Base-by-base conservation (phyloP, 2,329 filamentous ascomycete species). In the Ceratocystis alfenasii region DNA sequence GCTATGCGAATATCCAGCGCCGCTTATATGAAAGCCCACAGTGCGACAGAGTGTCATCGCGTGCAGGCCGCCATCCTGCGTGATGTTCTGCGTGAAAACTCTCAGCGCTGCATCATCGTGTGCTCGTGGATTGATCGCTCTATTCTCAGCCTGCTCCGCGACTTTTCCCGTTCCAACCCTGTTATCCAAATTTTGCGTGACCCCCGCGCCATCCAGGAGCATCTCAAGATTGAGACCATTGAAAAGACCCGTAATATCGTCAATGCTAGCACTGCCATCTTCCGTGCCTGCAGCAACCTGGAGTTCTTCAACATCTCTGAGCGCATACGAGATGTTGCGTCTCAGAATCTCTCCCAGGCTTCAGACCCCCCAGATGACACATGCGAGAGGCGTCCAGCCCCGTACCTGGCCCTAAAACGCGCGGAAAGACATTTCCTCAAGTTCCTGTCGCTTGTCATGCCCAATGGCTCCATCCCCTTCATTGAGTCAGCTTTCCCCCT, bases 231-330 rank as follows among this genome's bases (percentile, higher is more conserved):
- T n/a, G 78, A 78, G 70, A 79, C 85, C 62, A 75, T 80, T 33
- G 76, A 78, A 46, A 84, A 83, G 69, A 78, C 87, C 1, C 76
- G 79, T 55, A 82, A 82, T 59, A 77, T 89, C 5, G 74, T 89
- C 30, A 78, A 80, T 20, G 79, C 81, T 15, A 83, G 80, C 69
- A 79, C 78, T 25, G 76, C 79, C 1, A 80, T 87, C 17, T 84
- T 88, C 70, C 79, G 86, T 62, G 79, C 79, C 1, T 89, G 85
- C 71, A 86, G 86, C 10, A 90, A 89, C 70, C 82, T 87, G 68
- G 88, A 91, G 71, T 92, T 90, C 73, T 90, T 85, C 76, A 90
- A 90, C 70, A 77, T 88, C 17, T 86, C 86, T 1, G 87, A 89
- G 71, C 77, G 75, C 20, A 72, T 72, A 4, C 71, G 75, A 55